These are phyloP conservation scores for Planoprotostelium fungivorum DNA, from an alignment of 78 protist genomes.

Conservation along the genomic window DNA sequence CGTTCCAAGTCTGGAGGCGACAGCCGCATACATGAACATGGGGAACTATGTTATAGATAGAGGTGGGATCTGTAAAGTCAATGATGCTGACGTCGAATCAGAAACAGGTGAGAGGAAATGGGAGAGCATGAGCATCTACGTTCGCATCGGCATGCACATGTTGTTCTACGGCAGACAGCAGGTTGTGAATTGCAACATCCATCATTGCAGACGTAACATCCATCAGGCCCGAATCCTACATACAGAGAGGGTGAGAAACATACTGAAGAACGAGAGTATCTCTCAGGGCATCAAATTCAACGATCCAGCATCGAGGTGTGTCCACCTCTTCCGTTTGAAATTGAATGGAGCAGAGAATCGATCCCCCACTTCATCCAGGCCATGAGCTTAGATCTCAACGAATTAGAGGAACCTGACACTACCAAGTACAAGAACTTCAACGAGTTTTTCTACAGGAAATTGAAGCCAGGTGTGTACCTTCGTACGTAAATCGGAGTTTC, in stretches of 20 bases:
- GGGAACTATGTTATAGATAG: background rate
- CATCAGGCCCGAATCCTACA: background rate
- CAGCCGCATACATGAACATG: background rate
- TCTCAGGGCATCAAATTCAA: background rate
- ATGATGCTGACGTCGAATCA: background rate
- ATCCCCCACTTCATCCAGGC: background rate
- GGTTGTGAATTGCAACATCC: background rate
- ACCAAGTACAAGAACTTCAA: constrained; percentile 38
- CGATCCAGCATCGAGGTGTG: background rate
- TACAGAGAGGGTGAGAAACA: background rate
- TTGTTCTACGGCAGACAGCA: background rate
- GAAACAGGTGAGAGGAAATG: background rate
- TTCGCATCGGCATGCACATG: background rate
- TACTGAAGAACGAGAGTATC: background rate
- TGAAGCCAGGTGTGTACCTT: constrained; percentile 30
- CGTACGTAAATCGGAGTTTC: background rate
- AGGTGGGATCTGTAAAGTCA: background rate
- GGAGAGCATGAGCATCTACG: background rate
- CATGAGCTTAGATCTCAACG: background rate
- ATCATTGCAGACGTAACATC: background rate
- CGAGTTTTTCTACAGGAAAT: constrained; percentile 69
- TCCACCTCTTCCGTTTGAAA: background rate
- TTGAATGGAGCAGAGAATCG: background rate
- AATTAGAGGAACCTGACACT: background rate
- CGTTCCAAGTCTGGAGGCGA: background rate